Base-by-base conservation (phyloP, 2,329 filamentous ascomycete species). In the Pseudocercospora cruenta region DNA sequence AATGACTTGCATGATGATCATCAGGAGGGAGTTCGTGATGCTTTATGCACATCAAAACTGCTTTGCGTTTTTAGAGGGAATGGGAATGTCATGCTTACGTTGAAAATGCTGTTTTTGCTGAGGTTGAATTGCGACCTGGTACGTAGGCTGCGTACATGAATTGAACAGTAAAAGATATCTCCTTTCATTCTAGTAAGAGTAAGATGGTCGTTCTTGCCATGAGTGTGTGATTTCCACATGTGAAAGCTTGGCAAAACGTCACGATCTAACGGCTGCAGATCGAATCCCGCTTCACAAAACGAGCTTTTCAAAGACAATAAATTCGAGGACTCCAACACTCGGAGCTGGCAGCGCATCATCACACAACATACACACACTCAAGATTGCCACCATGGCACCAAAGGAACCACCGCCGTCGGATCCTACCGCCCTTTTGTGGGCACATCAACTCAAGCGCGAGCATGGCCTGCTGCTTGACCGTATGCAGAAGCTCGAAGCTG, bases 381-480 rank as follows among this genome's bases (percentile, higher is more conserved):
- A 7, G 5, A 26, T 47, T 26, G 21, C 31, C 24, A 28, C 33
- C 24, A 70, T 68, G 63, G 58, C 65, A 28, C 65, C 66, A 7
- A 67, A 68, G 28, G 26, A 19, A 14, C 64, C 59, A 54, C 49
- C 59, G 54, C 68, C 72, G 14, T 62, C 71, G 3, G 72, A 70
- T 3, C 72, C 74, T 3, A 71, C 68, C 0, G 67, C 70, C 10
- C 73, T 82, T 4, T 71, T 82, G 8, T 82, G 80, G 80, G 78
- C 76, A 0, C 76, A 79, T 28, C 78, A 80, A 55, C 72, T 81
- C 31, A 78, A 79, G 65, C 73, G 76, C 26, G 75, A 81, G 53
- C 75, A 82, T 64, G 70, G 67, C 3, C 70, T 74, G 54, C 72
- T 82, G 2, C 73, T 78, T 6, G 63, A 69, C 0, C 77, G 78